These are phyloP conservation scores for Solanum chmielewskii DNA, from an alignment of 257 asterid species.

Conservation along the genomic window DNA sequence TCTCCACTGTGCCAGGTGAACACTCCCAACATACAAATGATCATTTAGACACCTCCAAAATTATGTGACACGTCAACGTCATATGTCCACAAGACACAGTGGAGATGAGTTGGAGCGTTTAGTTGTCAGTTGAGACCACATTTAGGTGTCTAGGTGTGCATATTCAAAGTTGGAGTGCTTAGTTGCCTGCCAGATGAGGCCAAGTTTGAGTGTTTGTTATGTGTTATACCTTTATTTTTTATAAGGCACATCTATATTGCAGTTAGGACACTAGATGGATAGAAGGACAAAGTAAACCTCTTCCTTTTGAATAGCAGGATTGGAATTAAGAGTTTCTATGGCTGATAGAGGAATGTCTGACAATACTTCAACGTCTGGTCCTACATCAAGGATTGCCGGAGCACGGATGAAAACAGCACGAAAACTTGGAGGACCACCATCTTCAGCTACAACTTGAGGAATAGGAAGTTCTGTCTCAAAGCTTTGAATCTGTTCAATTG, in stretches of 20 bases:
- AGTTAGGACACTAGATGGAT: neutral
- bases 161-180: neutral
- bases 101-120: neutral
- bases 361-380: conserved; percentile 77
- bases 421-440: conserved; percentile 88
- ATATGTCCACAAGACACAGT: neutral
- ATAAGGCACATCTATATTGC: neutral
- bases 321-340: conserved; percentile 18
- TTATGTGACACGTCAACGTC: neutral
- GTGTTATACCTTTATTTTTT: neutral
- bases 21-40: neutral
- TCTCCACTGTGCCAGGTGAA: neutral
- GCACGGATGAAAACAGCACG: conserved; percentile 87
- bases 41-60: neutral
- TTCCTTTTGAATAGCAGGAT: conserved; percentile 15
- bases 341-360: conserved; percentile 59
- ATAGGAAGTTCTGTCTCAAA: conserved; percentile 75
- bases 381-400: conserved; percentile 87
- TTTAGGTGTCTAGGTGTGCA: neutral
- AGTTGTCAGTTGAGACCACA: neutral
- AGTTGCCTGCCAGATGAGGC: neutral
- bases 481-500: conserved; percentile 67
- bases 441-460: conserved; percentile 72
- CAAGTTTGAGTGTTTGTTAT: neutral
- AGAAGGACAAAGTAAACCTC: conserved; percentile 26